Conservation (phyloP, 1,284 basidiomycete species). For the Papiliotrema flavescens region DNA sequence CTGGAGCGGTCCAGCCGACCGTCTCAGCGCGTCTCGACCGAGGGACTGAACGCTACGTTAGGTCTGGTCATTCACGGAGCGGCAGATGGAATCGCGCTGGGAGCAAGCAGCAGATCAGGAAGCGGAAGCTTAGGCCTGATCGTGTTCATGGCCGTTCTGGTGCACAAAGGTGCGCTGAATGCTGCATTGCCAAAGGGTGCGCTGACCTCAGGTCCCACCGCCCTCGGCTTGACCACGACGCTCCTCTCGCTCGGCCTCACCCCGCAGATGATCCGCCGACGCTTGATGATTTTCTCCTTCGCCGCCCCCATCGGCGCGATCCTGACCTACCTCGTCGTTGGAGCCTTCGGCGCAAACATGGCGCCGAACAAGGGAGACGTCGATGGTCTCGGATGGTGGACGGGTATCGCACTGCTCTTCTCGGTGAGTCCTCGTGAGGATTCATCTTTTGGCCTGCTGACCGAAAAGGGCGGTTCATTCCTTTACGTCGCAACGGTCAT, state of each 20-base stretch:
- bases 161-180: conserved; percentile 71
- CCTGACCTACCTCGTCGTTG: conserved; percentile 63
- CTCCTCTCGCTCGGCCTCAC: conserved; percentile 70
- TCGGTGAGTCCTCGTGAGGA: conserved; percentile 32
- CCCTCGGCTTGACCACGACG: conserved; percentile 75
- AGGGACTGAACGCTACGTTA: conserved; percentile 65
- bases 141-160: conserved; percentile 79
- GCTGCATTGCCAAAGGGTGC: background rate
- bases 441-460: conserved; percentile 1
- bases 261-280: conserved; percentile 63
- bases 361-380: conserved; percentile 12
- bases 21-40: conserved; percentile 11
- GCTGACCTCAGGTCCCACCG: conserved; percentile 65
- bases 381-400: conserved; percentile 54
- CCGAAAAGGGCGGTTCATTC: conserved; percentile 78
- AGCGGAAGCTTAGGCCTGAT: conserved; percentile 60
- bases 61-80: conserved; percentile 81
- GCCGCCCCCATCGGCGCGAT: conserved; percentile 76
- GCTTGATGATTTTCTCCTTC: conserved; percentile 71
- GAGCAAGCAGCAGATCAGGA: conserved; percentile 55
- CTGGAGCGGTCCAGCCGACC: conserved; percentile 5
- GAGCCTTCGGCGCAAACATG: conserved; percentile 52
- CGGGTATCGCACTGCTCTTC: conserved; percentile 55
- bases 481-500: conserved; percentile 89
- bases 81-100: conserved; percentile 85